Percentiles rank a stretch among this genome's conserved stretches.
These are phyloP conservation scores for Kodamaea fungicola DNA, from an alignment of 1,139 yeast genomes.

Conservation along the genomic window DNA sequence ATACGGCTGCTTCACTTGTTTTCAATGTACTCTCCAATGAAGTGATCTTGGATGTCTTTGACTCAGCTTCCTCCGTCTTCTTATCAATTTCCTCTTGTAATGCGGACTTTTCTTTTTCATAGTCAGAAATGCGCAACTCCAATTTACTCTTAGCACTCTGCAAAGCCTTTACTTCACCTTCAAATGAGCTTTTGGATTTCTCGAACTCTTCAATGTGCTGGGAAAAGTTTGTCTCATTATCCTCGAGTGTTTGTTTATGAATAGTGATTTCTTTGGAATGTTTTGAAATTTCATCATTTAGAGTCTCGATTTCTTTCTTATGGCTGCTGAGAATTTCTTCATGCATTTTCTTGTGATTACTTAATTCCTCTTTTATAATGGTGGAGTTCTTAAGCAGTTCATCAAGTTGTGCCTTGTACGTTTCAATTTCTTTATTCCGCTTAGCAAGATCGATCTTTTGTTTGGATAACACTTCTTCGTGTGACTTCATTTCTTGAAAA, in stretches of 20 bases:
- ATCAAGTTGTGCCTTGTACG: not conserved
- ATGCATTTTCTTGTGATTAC: too few relatives aligned
- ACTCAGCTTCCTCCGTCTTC: not conserved
- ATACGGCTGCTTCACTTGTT: not conserved
- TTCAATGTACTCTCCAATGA: not conserved
- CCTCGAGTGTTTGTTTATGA: not conserved
- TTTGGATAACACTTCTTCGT: not conserved
- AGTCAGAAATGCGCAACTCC: not conserved
- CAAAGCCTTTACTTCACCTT: not conserved
- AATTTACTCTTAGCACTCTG: not conserved
- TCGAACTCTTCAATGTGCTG: conserved; percentile 1
- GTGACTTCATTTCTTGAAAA: not conserved
- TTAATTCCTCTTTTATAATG: too few relatives aligned
- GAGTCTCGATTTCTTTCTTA: conserved; percentile 1
- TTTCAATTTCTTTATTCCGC: not conserved
- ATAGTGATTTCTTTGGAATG: not conserved
- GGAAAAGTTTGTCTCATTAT: not conserved
- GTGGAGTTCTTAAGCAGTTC: too few relatives aligned
- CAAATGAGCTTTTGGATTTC: not conserved
- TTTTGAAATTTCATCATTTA: not conserved
- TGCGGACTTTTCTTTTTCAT: not conserved
- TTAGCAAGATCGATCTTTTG: not conserved
- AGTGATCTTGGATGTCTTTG: not conserved
- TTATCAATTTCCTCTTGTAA: not conserved
- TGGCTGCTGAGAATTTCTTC: not conserved